phyloP scores from a whole-genome alignment of 306 rosid genomes.

The Arachis stenosperma region DNA sequence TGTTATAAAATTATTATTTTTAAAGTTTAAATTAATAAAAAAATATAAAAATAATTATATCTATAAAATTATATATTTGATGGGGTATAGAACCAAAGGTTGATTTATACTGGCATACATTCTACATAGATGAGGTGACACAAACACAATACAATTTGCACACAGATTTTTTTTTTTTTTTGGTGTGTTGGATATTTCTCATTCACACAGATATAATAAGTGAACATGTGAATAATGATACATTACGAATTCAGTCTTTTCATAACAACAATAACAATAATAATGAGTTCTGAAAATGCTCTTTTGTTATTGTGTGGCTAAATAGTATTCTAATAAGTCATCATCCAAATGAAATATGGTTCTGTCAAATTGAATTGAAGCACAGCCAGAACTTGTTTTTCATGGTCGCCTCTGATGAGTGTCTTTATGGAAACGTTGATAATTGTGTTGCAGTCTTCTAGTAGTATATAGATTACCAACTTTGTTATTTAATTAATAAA shows the following conservation, averaged over 20 bases:
- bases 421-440: slow-evolving; percentile 33
- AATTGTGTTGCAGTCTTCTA: slow-evolving; percentile 37
- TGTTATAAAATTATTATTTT: too few relatives aligned
- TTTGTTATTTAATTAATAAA: too few relatives aligned
- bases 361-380: slow-evolving; percentile 5
- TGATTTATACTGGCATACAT: too few relatives aligned
- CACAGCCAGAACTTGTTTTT: slow-evolving; percentile 27
- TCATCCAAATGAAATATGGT: not conserved
- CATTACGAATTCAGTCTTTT: not conserved
- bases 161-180: too few relatives aligned
- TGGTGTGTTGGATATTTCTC: too few relatives aligned
- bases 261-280: too few relatives aligned
- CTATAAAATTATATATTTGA: too few relatives aligned
- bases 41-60: too few relatives aligned
- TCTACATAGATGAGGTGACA: not conserved
- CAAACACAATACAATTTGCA: not conserved
- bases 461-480: too few relatives aligned
- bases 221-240: not conserved
- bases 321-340: not conserved
- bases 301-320: slow-evolving; percentile 22
- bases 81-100: too few relatives aligned
- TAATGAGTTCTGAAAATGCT: not conserved
- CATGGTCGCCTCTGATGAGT: slow-evolving; percentile 4
- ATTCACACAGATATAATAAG: too few relatives aligned
- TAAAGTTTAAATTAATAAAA: too few relatives aligned